Evolutionary conservation across 345 rosid genomes (phyloP), one percentile per base, ranked within the genome.

Genomic region (Populus tremula): DNA sequence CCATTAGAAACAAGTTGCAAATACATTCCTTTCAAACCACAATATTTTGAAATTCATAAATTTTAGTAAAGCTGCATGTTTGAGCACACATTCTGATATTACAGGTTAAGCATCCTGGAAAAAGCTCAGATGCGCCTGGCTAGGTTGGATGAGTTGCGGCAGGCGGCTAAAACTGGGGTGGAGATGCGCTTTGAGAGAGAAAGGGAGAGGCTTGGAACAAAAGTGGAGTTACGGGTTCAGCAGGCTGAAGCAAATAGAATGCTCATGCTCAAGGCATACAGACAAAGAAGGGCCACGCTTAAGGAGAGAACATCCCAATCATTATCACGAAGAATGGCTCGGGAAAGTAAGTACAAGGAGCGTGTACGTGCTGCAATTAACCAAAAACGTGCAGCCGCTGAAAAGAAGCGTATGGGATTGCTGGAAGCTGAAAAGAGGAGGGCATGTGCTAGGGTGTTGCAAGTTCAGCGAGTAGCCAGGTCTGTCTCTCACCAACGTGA

Each of bases 301-400:
- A 93, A 83, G 87, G 98, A 96, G 92, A 92, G 99, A 71, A 88
- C 90, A 12, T 90, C 92, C 35, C 98, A 91, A 79, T 92, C 94
- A 69, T 82, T 96, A 78, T 65, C 82, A 87, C 87, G 94, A 77
- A 89, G 95, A 83, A 87, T 91, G 90, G 89, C 88, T 21, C 80
- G 91, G 76, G 99, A 96, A 82, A 94, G 88, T 78, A 96, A 90
- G 90, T 96, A 96, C 67, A 96, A 91, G 85, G 98, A 96, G 82
- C 66, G 91, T 18, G 91, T 94, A 17, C 81, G 85, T 76, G 91
- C 98, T 72, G 90, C 97, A 17, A 93, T 94, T 56, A 88, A 90
- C 85, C 97, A 96, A 85, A 96, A 92, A 82, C 93, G 99, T 77
- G 86, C 71, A 23, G 93, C 95, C 82, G 98, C 99, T 25, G 98